A percentile compares a stretch with the other conserved stretches of the same genome.
These are phyloP conservation scores for Bipolaris cookei DNA, from an alignment of 2,329 filamentous ascomycete genomes.

Conservation along the genomic window DNA sequence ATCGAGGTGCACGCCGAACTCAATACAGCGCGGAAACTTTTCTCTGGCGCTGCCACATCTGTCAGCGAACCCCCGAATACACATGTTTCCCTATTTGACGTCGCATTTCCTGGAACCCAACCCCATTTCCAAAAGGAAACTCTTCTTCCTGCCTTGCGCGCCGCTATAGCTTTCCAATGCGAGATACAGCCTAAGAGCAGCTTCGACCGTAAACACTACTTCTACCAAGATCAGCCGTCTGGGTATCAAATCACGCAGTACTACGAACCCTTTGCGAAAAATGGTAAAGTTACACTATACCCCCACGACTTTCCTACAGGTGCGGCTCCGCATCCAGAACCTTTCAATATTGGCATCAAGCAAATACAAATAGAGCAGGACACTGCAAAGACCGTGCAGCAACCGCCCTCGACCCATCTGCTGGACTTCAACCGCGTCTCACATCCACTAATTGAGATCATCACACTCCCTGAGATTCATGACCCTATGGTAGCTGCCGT, in stretches of 20 bases:
- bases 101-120: slow-evolving; percentile 87
- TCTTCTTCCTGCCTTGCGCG: slow-evolving; percentile 86
- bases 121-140: slow-evolving; percentile 83
- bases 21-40: slow-evolving; percentile 87
- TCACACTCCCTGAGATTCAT: slow-evolving; percentile 87
- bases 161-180: slow-evolving; percentile 84
- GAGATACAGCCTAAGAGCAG: slow-evolving; percentile 75
- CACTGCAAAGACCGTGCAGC: slow-evolving; percentile 88
- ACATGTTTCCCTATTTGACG: slow-evolving; percentile 88
- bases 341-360: slow-evolving; percentile 80
- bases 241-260: slow-evolving; percentile 99
- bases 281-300: slow-evolving; percentile 74
- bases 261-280: slow-evolving; percentile 73
- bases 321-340: slow-evolving; percentile 70
- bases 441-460: slow-evolving; percentile 91
- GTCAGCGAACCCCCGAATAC: slow-evolving; percentile 74
- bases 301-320: slow-evolving; percentile 69
- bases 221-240: slow-evolving; percentile 96
- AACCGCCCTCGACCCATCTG: slow-evolving; percentile 74
- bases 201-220: slow-evolving; percentile 98
- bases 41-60: slow-evolving; percentile 67
- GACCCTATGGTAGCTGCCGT: slow-evolving; percentile 86
- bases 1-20: slow-evolving; percentile 98
- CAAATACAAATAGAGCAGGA: slow-evolving; percentile 98
- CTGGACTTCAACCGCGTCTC: slow-evolving; percentile 95